Evolutionary conservation across 257 asterid genomes (phyloP).

Genomic region (Nicotiana tabacum): DNA sequence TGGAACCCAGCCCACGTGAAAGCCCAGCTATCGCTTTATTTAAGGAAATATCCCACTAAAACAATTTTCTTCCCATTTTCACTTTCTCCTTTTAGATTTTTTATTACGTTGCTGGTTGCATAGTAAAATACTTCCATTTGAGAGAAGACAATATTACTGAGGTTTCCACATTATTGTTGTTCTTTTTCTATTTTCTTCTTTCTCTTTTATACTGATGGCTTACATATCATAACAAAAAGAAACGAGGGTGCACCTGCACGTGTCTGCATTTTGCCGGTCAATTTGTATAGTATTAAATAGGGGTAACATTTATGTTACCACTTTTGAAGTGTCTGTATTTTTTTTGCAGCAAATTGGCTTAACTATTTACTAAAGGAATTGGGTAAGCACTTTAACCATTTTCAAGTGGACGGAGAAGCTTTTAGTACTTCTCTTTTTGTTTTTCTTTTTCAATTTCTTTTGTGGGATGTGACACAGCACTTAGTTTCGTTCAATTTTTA

Average conservation of each 20-base stretch:
- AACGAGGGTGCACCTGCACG: not conserved
- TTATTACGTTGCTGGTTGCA: not conserved
- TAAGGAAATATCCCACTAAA: not conserved
- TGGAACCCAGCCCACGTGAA: slow-evolving; percentile 22
- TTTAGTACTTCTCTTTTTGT: too few species aligned
- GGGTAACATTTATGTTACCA: not conserved
- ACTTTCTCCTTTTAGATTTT: not conserved
- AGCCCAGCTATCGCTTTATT: not conserved
- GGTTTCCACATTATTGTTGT: not conserved
- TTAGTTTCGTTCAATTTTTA: not conserved
- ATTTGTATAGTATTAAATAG: not conserved
- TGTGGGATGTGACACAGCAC: not conserved
- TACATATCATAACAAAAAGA: not conserved
- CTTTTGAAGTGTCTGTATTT: too few species aligned
- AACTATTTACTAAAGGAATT: too few species aligned
- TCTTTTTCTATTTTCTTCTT: not conserved
- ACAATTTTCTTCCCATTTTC: not conserved
- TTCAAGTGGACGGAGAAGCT: too few species aligned
- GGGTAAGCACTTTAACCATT: too few species aligned
- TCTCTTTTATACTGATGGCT: not conserved
- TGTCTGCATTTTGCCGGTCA: not conserved
- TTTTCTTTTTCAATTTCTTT: not conserved
- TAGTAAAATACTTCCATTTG: not conserved
- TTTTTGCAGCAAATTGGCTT: too few species aligned
- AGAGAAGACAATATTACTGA: not conserved